Conservation (phyloP, 805 yeast genomes). For the Ogataea polymorpha region DNA sequence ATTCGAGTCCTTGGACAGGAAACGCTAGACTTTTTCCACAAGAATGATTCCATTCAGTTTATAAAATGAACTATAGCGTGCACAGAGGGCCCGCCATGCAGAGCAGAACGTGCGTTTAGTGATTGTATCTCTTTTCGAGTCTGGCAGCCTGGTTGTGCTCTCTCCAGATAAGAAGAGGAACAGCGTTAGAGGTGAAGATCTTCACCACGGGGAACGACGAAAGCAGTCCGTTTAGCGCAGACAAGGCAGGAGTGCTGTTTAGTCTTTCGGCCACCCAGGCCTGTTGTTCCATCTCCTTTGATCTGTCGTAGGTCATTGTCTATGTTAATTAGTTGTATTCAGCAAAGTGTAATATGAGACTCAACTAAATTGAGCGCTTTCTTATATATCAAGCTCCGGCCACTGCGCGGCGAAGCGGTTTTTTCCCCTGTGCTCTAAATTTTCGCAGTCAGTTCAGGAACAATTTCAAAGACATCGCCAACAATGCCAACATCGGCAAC, state of each 20-base stretch:
- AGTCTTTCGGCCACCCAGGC: slow-evolving; percentile 48
- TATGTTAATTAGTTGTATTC: slow-evolving; percentile 1
- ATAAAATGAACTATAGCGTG: slow-evolving; percentile 8
- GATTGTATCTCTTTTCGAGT: slow-evolving; percentile 15
- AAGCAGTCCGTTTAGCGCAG: slow-evolving; percentile 55
- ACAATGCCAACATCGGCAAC: slow-evolving; percentile 87
- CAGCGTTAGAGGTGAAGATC: slow-evolving; percentile 57
- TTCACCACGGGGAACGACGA: slow-evolving; percentile 59
- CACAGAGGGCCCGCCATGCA: not conserved
- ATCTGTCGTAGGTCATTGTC: slow-evolving; percentile 27
- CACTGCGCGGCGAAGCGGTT: slow-evolving; percentile 3
- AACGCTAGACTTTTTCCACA: slow-evolving; percentile 1
- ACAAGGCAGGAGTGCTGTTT: slow-evolving; percentile 51
- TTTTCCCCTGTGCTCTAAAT: slow-evolving; percentile 33
- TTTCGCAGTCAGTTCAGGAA: slow-evolving; percentile 89
- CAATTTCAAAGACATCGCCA: slow-evolving; percentile 79
- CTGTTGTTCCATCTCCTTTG: slow-evolving; percentile 41
- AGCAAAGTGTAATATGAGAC: slow-evolving; percentile 9
- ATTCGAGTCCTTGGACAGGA: slow-evolving; percentile 12
- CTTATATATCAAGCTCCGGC: not conserved
- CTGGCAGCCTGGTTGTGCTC: slow-evolving; percentile 35
- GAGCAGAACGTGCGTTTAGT: not conserved
- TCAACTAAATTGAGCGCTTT: slow-evolving; percentile 4
- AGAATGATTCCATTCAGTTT: slow-evolving; percentile 3
- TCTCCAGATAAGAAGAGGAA: slow-evolving; percentile 52